Percentiles rank a stretch among this genome's conserved stretches.
Evolutionary conservation across 2,329 filamentous ascomycete genomes (phyloP).

Genomic region (Ascochyta viciae-villosae): DNA sequence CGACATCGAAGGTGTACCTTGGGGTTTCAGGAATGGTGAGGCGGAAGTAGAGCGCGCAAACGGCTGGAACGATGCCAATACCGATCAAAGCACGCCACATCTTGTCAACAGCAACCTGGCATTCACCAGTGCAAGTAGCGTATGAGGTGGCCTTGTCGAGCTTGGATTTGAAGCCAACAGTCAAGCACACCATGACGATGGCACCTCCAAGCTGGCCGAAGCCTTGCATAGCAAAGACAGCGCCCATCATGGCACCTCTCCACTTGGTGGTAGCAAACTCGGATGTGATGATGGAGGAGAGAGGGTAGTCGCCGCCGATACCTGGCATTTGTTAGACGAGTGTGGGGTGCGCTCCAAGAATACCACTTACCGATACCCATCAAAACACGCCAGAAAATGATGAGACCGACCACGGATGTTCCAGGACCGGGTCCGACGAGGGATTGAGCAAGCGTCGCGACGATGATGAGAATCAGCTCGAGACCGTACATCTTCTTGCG

Average conservation of each 20-base stretch:
- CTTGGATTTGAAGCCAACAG: constrained; percentile 40
- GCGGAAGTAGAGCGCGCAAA: constrained; percentile 52
- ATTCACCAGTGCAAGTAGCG: constrained; percentile 38
- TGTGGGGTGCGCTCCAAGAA: constrained; percentile 46
- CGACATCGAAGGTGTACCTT: constrained; percentile 53
- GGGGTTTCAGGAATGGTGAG: constrained; percentile 53
- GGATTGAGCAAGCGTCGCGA: constrained; percentile 48
- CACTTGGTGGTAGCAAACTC: constrained; percentile 53
- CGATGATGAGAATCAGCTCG: constrained; percentile 50
- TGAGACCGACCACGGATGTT: constrained; percentile 47
- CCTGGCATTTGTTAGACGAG: constrained; percentile 28
- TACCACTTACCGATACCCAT: constrained; percentile 47
- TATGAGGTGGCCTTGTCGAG: constrained; percentile 29
- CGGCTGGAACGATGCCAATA: constrained; percentile 51
- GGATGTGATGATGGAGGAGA: constrained; percentile 82
- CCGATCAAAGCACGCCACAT: constrained; percentile 53
- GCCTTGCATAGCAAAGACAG: constrained; percentile 55
- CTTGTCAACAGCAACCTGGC: constrained; percentile 47
- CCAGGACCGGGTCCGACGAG: constrained; percentile 45
- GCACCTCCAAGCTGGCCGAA: constrained; percentile 51
- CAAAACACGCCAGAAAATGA: constrained; percentile 52
- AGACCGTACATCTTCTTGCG: constrained; percentile 83
- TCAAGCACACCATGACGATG: constrained; percentile 44
- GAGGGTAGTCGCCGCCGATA: constrained; percentile 76
- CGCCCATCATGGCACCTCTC: constrained; percentile 52